Evolutionary conservation across 371 early-diverging fungal species (phyloP), one percentile per base, ranked within the genome.

Genomic region (Chytridium lagenaria): DNA sequence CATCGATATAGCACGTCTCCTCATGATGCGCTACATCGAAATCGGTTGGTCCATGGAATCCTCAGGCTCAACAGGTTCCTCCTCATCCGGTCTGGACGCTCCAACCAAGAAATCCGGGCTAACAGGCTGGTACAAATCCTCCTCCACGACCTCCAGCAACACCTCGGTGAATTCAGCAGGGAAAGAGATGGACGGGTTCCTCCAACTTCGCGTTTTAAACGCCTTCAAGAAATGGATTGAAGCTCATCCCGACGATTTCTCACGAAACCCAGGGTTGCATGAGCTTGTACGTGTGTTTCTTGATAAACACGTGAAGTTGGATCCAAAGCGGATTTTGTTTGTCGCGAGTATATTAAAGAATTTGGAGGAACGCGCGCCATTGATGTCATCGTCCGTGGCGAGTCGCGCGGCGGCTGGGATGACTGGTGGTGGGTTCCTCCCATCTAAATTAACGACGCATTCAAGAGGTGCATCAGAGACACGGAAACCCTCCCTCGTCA

Each of bases 191-290:
- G 64, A 57, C 22, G 78, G 78, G 1, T 84, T 88, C 59, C 73
- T 87, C 23, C 88, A 90, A 73, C 81, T 89, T 30, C 80, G 87
- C 5, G 79, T 89, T 0, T 81, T 90, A 50, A 89, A 89, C 78
- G 83, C 87, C 2, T 81, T 90, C 75, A 89, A 89, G 73, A 85
- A 87, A 76, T 90, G 90, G 90, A 81, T 87, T 38, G 83, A 87
- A 59, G 68, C 65, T 30, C 85, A 88, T 67, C 82, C 83, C 22
- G 78, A 81, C 59, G 88, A 88, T 71, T 86, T 90, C 52, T 71
- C 77, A 15, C 39, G 77, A 22, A 79, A 80, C 71, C 69, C 78
- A 10, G 72, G 71, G 3, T 77, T 88, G 1, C 72, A 76, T 0
- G 76, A 79, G 2, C 68, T 89, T 51, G 61, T 85, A 34, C 28